Conservation (phyloP, 331 rosid genomes). For the Cydonia oblonga region DNA sequence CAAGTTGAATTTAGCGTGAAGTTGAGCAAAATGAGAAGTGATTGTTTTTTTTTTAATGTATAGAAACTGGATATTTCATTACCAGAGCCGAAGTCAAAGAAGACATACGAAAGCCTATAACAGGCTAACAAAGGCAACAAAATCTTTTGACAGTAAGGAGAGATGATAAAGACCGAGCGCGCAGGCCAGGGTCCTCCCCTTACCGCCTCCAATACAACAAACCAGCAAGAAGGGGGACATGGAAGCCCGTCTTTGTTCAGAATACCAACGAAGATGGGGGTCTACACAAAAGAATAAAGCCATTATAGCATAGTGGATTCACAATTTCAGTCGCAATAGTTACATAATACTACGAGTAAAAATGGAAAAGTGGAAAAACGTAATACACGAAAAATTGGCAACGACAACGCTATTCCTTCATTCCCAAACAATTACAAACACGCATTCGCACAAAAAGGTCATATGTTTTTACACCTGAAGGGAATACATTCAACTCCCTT, state of each 20-base stretch:
- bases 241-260: too few relatives aligned
- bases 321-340: slow-evolving; percentile 1
- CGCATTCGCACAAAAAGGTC: slow-evolving; percentile 14
- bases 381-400: not conserved
- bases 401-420: slow-evolving; percentile 14
- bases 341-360: slow-evolving; percentile 7
- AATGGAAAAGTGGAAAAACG: not conserved
- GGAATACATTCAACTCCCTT: slow-evolving; percentile 8
- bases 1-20: too few relatives aligned
- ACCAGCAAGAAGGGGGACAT: too few relatives aligned
- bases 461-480: slow-evolving; percentile 14
- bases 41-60: not conserved
- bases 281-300: slow-evolving; percentile 27
- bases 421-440: slow-evolving; percentile 25
- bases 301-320: slow-evolving; percentile 7
- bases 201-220: too few relatives aligned
- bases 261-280: not conserved
- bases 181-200: too few relatives aligned
- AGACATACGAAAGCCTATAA: too few relatives aligned
- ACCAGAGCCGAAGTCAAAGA: too few relatives aligned
- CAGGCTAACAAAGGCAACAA: too few relatives aligned
- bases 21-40: not conserved
- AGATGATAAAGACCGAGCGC: too few relatives aligned
- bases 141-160: too few relatives aligned
- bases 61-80: too few relatives aligned